A percentile compares a stretch with the other conserved stretches of the same genome.
Conservation (phyloP, 768 basidiomycete genomes). For the Tulasnella calospora region DNA sequence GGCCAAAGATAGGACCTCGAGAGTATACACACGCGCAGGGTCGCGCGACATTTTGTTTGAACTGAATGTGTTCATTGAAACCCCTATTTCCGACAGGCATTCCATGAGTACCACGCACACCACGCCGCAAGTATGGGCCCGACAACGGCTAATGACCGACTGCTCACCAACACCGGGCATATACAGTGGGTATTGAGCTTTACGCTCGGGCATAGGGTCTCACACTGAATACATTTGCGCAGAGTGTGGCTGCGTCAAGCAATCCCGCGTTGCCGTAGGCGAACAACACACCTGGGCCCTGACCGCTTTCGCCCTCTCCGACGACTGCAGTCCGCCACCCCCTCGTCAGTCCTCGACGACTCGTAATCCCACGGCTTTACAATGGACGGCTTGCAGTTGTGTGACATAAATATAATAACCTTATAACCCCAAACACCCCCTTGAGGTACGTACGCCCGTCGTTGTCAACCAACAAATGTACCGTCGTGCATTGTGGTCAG, state of each 20-base stretch:
- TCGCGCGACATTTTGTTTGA: background rate
- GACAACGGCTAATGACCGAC: background rate
- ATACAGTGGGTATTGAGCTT: background rate
- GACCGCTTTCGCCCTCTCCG: background rate
- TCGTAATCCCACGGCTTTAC: background rate
- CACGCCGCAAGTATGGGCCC: background rate
- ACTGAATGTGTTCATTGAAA: background rate
- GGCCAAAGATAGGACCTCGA: slow-evolving; percentile 1
- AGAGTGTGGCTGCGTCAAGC: background rate
- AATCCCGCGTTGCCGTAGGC: background rate
- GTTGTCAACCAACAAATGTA: background rate
- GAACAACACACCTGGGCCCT: background rate
- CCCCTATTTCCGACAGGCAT: background rate
- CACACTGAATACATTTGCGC: background rate
- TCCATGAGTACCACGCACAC: background rate
- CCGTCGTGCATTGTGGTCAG: too few relatives aligned
- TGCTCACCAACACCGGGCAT: too few relatives aligned
- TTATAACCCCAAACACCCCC: background rate
- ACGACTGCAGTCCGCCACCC: too few relatives aligned
- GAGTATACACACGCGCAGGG: background rate
- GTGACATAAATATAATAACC: background rate
- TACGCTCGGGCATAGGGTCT: background rate
- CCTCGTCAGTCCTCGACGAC: too few relatives aligned
- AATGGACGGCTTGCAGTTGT: background rate
- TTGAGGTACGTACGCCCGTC: background rate